Conservation (phyloP, 352 stramenopile species). For the Phytophthora podocarpi region DNA sequence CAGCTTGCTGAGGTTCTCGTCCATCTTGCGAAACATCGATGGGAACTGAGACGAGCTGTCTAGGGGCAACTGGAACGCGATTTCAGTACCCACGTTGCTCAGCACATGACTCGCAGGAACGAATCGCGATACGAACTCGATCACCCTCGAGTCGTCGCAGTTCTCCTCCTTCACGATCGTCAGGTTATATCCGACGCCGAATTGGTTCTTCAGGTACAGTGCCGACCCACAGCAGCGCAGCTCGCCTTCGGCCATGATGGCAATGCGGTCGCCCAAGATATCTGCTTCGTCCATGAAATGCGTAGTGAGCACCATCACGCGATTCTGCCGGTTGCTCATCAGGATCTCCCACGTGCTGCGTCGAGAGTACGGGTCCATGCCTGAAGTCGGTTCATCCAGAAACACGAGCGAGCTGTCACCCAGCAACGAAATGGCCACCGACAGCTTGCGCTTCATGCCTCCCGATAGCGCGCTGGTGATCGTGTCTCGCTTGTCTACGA, state of each 20-base stretch:
- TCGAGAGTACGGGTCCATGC: constrained; percentile 96
- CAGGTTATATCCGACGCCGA: constrained; percentile 74
- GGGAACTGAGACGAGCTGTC: constrained; percentile 54
- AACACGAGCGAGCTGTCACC: constrained; percentile 86
- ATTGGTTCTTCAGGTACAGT: constrained; percentile 83
- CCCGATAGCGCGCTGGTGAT: constrained; percentile 68
- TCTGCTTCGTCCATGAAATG: constrained; percentile 96
- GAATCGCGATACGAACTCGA: constrained; percentile 34
- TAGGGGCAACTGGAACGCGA: constrained; percentile 73
- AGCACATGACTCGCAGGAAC: constrained; percentile 51
- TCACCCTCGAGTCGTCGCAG: constrained; percentile 40
- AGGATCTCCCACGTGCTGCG: constrained; percentile 89
- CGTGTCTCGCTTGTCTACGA: constrained; percentile 63
- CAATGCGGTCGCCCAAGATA: constrained; percentile 81
- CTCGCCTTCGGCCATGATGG: constrained; percentile 86
- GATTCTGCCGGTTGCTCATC: constrained; percentile 49
- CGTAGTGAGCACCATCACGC: constrained; percentile 90
- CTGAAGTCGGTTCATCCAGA: constrained; percentile 92
- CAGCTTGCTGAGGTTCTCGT: constrained; percentile 45
- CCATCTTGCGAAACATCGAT: constrained; percentile 64
- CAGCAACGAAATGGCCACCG: constrained; percentile 88
- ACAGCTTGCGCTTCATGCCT: constrained; percentile 93
- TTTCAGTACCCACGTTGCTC: constrained; percentile 75
- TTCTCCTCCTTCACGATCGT: constrained; percentile 63
- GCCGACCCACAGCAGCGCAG: constrained; percentile 75